Evolutionary conservation across 2,329 filamentous ascomycete species (phyloP), one percentile per base, ranked within the genome.

Genomic region (Cercospora sp.): DNA sequence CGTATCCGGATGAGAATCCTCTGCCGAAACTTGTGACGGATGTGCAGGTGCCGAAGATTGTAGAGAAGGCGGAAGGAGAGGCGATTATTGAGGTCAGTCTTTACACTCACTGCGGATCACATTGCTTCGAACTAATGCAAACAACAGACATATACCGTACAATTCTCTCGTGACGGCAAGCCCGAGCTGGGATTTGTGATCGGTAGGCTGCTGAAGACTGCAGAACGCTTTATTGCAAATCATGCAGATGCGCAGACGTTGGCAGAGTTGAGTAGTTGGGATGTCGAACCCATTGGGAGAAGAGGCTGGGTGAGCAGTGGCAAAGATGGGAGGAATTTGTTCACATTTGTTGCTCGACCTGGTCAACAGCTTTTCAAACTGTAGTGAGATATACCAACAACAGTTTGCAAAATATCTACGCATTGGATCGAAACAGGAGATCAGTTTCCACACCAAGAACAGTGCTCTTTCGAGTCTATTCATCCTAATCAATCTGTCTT

Each of bases 81-180:
- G 85, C 82, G 1, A 73, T 83, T 0, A 81, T 88, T 62, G 86
- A 88, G 80, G 85, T 86, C 76, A 70, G 78, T 77, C 8, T 3
- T n/a, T 10, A 23, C 20, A n/a, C 10, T 8, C 4, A 12, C 9
- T 48, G 33, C 45, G 63, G 6, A 45, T 33, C n/a, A 59, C 8
- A 5, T 53, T n/a, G 48, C 23, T 7, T 4, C 1, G 30, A 7
- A 13, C 48, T 55, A 28, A 55, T n/a, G 2, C 6, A 8, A 2
- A 1, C 42, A 6, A 40, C 26, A 88, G 84, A 89, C 87, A 9
- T 89, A 89, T 65, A 89, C 87, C 0, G 84, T 88, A 1, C 84
- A 88, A 61, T 89, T 84, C 73, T 78, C 79, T 28, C 81, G 87
- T 3, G 80, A 85, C 64, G 85, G 85, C 3, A 79, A 73, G 0